Conservation (phyloP, 2,329 filamentous ascomycete genomes). For the Colletotrichum echinochloae region DNA sequence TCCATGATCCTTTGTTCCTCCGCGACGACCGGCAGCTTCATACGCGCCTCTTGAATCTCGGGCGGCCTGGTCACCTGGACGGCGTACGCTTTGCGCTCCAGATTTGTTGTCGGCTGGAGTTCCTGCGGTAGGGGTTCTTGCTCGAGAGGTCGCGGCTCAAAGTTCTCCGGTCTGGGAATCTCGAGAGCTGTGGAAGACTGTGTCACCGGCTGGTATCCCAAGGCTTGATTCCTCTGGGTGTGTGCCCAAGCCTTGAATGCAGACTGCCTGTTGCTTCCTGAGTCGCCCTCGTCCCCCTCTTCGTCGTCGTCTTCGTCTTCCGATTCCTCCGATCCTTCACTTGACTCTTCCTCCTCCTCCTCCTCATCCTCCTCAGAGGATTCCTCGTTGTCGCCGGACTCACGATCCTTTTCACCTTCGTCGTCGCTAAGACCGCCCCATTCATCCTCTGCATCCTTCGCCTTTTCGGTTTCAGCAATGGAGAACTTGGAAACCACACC, state of each 20-base stretch:
- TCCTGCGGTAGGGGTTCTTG: slow-evolving; percentile 78
- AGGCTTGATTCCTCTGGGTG: slow-evolving; percentile 84
- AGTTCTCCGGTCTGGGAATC: slow-evolving; percentile 70
- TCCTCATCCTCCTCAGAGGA: slow-evolving; percentile 48
- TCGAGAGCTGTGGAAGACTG: slow-evolving; percentile 57
- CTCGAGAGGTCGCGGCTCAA: slow-evolving; percentile 75
- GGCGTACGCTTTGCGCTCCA: slow-evolving; percentile 78
- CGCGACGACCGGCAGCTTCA: slow-evolving; percentile 88
- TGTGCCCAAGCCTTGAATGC: slow-evolving; percentile 96
- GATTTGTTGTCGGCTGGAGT: slow-evolving; percentile 70
- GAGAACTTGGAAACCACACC: slow-evolving; percentile 68
- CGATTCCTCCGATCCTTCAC: slow-evolving; percentile 44
- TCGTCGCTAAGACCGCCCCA: slow-evolving; percentile 43
- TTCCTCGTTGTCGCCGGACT: slow-evolving; percentile 30
- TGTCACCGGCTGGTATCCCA: slow-evolving; percentile 71
- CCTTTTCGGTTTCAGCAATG: slow-evolving; percentile 54
- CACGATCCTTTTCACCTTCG: slow-evolving; percentile 6
- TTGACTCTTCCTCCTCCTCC: slow-evolving; percentile 44
- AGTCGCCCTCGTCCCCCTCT: slow-evolving; percentile 47
- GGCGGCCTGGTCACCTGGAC: slow-evolving; percentile 77
- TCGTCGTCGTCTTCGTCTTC: slow-evolving; percentile 48
- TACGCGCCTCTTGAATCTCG: slow-evolving; percentile 81
- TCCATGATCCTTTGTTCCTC: slow-evolving; percentile 99
- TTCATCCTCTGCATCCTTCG: slow-evolving; percentile 46
- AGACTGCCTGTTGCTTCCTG: slow-evolving; percentile 57